These are phyloP conservation scores for Plasmodium sp. DNA, from an alignment of 169 alveolate species.

Conservation along the genomic window DNA sequence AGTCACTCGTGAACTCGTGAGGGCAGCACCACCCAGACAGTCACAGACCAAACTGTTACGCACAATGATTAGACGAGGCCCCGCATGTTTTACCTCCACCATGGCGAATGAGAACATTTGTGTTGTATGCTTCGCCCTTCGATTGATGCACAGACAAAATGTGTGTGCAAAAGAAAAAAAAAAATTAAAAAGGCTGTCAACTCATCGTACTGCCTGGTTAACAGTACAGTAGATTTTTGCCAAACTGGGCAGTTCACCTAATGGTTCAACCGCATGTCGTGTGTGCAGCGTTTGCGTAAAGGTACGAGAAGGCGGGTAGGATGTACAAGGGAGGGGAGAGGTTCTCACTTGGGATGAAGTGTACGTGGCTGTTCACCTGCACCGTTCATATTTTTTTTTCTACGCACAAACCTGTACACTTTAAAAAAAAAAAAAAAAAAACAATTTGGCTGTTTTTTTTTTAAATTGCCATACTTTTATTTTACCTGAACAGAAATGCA, in stretches of 20 bases:
- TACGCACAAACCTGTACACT: neutral
- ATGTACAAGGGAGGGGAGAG: neutral
- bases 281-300: neutral
- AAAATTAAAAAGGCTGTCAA: neutral
- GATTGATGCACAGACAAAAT: neutral
- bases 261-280: neutral
- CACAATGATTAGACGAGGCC: neutral
- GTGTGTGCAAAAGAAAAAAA: neutral
- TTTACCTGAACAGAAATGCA: neutral
- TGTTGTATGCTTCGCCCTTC: neutral
- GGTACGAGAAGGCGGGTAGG: neutral
- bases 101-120: neutral
- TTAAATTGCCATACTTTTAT: neutral
- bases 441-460: neutral
- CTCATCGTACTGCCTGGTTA: neutral
- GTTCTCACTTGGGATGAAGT: neutral
- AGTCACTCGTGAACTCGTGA: neutral
- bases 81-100: neutral
- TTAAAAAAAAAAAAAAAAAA: too few species aligned
- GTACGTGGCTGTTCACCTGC: neutral
- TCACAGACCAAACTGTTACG: neutral
- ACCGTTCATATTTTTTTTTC: neutral
- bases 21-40: neutral
- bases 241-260: neutral
- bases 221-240: neutral